These are phyloP conservation scores for Dothiorella sarmentorum DNA, from an alignment of 2,329 filamentous ascomycete species.

Conservation along the genomic window DNA sequence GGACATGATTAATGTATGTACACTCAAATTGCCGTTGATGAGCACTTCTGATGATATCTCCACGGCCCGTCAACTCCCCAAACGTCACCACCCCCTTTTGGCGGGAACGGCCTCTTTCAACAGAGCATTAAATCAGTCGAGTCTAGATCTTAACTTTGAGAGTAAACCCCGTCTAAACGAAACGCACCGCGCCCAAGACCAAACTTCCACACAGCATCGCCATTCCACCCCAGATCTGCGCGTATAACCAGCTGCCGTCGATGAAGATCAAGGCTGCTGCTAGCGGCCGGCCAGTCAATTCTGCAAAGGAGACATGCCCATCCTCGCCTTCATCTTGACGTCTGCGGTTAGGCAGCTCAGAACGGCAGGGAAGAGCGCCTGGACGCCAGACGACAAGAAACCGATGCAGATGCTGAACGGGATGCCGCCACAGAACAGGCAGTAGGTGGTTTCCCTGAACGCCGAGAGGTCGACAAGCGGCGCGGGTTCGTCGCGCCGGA, in stretches of 20 bases:
- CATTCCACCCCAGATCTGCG: neutral
- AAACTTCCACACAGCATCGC: no score
- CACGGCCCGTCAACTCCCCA: no score
- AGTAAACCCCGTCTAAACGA: no score
- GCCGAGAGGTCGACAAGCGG: constrained; percentile 24
- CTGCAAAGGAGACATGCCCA: constrained; percentile 41
- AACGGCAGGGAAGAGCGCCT: constrained; percentile 44
- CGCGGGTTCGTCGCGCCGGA: constrained; percentile 43
- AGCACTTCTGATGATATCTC: no score
- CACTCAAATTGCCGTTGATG: no score
- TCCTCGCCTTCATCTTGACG: constrained; percentile 39
- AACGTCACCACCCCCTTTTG: no score
- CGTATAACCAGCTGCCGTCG: neutral
- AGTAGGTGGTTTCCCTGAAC: constrained; percentile 45
- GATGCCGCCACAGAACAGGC: constrained; percentile 43
- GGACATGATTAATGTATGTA: no score
- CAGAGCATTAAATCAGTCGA: no score
- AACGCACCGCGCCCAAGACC: no score
- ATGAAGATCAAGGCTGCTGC: constrained; percentile 36
- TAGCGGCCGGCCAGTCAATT: constrained; percentile 39
- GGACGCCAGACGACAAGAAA: constrained; percentile 45
- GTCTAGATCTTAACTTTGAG: no score
- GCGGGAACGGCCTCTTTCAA: no score
- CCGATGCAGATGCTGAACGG: constrained; percentile 47
- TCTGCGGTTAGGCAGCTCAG: constrained; percentile 44